These are phyloP conservation scores for Trypanosoma theileri DNA, from an alignment of 208 protist genomes.

Conservation along the genomic window DNA sequence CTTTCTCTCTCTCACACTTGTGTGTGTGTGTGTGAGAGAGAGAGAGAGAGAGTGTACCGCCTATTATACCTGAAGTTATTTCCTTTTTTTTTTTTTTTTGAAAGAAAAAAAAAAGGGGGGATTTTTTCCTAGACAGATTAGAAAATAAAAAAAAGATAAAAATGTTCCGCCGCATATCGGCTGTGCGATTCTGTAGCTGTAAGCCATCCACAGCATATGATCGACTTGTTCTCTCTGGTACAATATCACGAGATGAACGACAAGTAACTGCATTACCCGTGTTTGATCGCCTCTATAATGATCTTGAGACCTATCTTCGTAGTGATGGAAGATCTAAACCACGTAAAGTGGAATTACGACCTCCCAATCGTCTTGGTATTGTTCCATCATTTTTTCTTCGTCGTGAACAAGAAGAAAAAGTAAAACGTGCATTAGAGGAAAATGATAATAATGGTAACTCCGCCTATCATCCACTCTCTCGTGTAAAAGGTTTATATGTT, in stretches of 20 bases:
- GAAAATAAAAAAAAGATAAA: constrained; percentile 12
- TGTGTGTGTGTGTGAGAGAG: too few species aligned
- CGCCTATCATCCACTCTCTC: constrained; percentile 73
- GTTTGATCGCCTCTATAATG: constrained; percentile 81
- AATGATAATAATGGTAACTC: background rate
- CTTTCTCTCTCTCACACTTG: too few species aligned
- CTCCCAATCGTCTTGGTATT: constrained; percentile 82
- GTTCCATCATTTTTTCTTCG: constrained; percentile 77
- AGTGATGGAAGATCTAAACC: constrained; percentile 37
- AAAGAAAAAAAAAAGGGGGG: too few species aligned
- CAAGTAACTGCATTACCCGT: constrained; percentile 66
- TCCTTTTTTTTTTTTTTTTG: too few species aligned
- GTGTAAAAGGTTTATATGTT: constrained; percentile 92
- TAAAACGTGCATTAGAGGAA: constrained; percentile 46
- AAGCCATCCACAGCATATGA: constrained; percentile 65
- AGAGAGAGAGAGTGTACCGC: too few species aligned
- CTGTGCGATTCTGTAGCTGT: constrained; percentile 29
- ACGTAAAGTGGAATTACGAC: constrained; percentile 68
- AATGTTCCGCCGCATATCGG: constrained; percentile 54
- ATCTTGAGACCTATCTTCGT: constrained; percentile 59
- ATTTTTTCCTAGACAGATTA: background rate
- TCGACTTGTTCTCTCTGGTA: constrained; percentile 40
- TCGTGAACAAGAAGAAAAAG: constrained; percentile 73
- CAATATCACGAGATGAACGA: constrained; percentile 57
- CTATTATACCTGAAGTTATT: too few species aligned